Percentiles rank a stretch among this genome's conserved stretches.
These are phyloP conservation scores for Solanum bulbocastanum DNA, from an alignment of 257 asterid genomes.

Conservation along the genomic window DNA sequence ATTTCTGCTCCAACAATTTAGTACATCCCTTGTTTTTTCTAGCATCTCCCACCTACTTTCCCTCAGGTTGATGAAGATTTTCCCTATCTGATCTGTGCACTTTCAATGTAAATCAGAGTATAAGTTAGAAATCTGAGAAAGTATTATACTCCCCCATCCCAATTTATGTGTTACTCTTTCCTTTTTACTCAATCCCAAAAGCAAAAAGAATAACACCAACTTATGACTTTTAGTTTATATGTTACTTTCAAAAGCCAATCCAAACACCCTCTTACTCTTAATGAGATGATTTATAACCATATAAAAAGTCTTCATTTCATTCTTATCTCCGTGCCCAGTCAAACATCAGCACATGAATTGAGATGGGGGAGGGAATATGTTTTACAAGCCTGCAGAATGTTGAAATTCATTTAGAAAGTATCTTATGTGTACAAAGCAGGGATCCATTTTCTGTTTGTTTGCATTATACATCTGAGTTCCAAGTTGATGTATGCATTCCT, in stretches of 20 bases:
- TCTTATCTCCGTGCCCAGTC: background rate
- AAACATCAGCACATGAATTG: background rate
- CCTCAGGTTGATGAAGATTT: background rate
- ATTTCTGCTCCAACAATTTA: background rate
- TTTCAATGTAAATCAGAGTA: background rate
- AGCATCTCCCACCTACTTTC: background rate
- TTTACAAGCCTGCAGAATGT: background rate
- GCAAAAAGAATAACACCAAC: background rate
- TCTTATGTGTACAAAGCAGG: background rate
- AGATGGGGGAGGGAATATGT: background rate
- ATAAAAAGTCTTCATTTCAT: background rate
- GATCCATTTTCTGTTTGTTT: constrained; percentile 1
- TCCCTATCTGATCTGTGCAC: background rate
- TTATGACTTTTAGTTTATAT: background rate
- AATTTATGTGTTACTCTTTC: background rate
- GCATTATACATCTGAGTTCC: background rate
- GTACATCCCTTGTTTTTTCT: background rate
- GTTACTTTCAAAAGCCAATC: background rate
- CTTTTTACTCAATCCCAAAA: background rate
- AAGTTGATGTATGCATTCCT: constrained; percentile 5
- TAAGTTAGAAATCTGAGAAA: background rate
- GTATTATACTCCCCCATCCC: background rate
- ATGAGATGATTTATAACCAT: background rate
- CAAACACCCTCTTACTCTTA: background rate
- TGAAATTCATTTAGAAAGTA: background rate